A percentile compares a stretch with the other conserved stretches of the same genome.
These are phyloP conservation scores for Neltuma alba DNA, from an alignment of 306 rosid species.

Conservation along the genomic window DNA sequence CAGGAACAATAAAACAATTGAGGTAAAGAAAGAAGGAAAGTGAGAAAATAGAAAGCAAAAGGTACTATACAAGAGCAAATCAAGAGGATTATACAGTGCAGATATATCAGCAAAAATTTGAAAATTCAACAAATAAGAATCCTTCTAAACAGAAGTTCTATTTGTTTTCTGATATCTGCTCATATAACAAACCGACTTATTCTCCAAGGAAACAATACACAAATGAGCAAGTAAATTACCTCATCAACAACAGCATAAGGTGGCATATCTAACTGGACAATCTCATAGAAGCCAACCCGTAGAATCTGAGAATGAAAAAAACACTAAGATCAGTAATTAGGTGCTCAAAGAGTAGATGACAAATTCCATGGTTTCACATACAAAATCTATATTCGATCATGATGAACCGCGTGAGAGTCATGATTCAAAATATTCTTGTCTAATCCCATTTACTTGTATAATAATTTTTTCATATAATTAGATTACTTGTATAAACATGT, in stretches of 20 bases:
- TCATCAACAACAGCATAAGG: slow-evolving; percentile 90
- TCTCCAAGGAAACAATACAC: slow-evolving; percentile 18
- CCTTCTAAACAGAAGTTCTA: background rate
- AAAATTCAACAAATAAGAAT: slow-evolving; percentile 8
- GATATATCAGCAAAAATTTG: background rate
- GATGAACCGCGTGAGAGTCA: slow-evolving; percentile 4
- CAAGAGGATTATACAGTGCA: background rate
- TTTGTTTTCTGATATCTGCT: background rate
- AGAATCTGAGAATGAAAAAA: slow-evolving; percentile 62
- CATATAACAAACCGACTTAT: slow-evolving; percentile 6
- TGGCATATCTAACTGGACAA: slow-evolving; percentile 83
- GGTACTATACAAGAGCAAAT: background rate
- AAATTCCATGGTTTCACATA: slow-evolving; percentile 9
- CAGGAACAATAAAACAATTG: background rate
- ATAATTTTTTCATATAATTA: slow-evolving; percentile 1
- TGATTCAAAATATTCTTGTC: background rate
- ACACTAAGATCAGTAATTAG: slow-evolving; percentile 26
- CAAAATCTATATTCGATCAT: slow-evolving; percentile 13
- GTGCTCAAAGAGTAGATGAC: slow-evolving; percentile 5
- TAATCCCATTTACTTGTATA: background rate
- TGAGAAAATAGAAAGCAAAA: background rate
- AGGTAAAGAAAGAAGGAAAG: background rate
- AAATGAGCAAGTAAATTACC: slow-evolving; percentile 48
- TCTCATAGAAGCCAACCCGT: slow-evolving; percentile 80
- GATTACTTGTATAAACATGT: background rate